Conservation (phyloP, 257 asterid species). For the Nicotiana tabacum region DNA sequence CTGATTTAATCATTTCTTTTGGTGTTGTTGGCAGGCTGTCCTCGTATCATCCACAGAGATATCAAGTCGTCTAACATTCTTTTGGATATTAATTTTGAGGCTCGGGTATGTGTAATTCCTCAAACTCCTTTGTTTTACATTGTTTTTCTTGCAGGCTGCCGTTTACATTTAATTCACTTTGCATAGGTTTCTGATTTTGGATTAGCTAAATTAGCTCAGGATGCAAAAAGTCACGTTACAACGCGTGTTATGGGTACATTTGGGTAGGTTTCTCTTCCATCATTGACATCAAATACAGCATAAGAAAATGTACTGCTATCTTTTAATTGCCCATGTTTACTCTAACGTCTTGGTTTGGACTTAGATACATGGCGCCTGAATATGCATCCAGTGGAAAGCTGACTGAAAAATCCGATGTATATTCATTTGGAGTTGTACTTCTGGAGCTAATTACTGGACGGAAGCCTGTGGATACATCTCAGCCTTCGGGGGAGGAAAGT, state of each 20-base stretch:
- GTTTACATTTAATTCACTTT: conserved; percentile 4
- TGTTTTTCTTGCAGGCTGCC: background rate
- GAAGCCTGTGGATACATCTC: conserved; percentile 88
- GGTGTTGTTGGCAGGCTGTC: conserved; percentile 51
- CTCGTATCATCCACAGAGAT: conserved; percentile 91
- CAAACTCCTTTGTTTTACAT: background rate
- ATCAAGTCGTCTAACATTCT: conserved; percentile 92
- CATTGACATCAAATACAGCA: background rate
- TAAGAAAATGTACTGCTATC: background rate
- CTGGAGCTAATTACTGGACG: conserved; percentile 86
- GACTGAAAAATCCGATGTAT: conserved; percentile 86
- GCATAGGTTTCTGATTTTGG: conserved; percentile 94
- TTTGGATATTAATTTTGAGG: conserved; percentile 75
- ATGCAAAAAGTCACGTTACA: conserved; percentile 65
- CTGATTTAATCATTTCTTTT: background rate
- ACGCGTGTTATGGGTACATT: conserved; percentile 95
- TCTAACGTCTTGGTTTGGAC: background rate
- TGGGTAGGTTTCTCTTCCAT: conserved; percentile 47
- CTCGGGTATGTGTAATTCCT: conserved; percentile 49
- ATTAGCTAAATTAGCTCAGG: conserved; percentile 85
- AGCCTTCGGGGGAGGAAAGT: conserved; percentile 90
- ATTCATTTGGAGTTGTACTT: conserved; percentile 87
- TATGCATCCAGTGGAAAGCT: conserved; percentile 91
- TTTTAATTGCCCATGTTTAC: background rate
- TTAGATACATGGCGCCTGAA: conserved; percentile 98